phyloP scores from a whole-genome alignment of 129 eudicot genomes.

The Flaveria ramosissima region DNA sequence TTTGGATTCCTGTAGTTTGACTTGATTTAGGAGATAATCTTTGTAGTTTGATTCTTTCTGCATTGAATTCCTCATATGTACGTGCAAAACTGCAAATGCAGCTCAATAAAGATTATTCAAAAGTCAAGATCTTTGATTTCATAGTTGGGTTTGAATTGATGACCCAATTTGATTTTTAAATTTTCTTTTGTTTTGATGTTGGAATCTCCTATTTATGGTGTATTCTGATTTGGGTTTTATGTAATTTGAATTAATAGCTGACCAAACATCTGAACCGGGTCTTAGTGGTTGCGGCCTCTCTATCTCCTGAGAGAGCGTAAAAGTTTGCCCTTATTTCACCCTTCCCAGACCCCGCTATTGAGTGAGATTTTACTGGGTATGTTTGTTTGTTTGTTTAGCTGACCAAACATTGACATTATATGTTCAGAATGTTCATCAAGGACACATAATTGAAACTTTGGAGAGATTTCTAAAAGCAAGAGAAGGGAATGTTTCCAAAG shows the following conservation, averaged over 20 bases:
- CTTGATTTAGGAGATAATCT: neutral
- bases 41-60: neutral
- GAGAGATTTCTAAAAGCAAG: slow-evolving; percentile 71
- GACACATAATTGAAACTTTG: slow-evolving; percentile 53
- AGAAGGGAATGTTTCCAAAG: slow-evolving; percentile 64
- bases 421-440: slow-evolving; percentile 78
- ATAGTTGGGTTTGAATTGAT: slow-evolving; percentile 12
- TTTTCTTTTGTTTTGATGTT: neutral
- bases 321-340: too few species aligned
- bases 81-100: neutral
- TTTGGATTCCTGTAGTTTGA: slow-evolving; percentile 2
- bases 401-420: slow-evolving; percentile 7
- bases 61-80: neutral
- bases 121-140: slow-evolving; percentile 16
- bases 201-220: neutral
- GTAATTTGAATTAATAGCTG: neutral
- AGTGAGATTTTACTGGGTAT: too few species aligned
- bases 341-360: too few species aligned
- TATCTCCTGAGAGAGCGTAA: too few species aligned
- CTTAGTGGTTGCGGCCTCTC: too few species aligned
- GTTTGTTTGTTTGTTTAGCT: neutral
- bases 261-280: neutral
- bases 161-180: slow-evolving; percentile 4
- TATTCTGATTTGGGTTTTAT: neutral
- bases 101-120: neutral